These are phyloP conservation scores for Xerocomus spinulosus DNA, from an alignment of 768 basidiomycete genomes.

Conservation along the genomic window DNA sequence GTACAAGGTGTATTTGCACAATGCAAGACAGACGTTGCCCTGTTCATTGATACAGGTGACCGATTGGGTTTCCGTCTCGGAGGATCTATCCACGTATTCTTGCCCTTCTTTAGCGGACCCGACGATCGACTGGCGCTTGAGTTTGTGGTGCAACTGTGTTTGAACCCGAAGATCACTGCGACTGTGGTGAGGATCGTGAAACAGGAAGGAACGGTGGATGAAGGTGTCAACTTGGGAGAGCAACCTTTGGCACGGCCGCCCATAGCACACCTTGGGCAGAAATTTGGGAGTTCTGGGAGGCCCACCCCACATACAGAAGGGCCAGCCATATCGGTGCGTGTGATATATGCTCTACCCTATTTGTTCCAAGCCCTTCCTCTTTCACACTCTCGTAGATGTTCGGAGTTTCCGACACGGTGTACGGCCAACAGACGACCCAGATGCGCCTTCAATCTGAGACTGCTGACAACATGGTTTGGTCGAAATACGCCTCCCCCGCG, in stretches of 20 bases:
- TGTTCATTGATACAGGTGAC: constrained; percentile 71
- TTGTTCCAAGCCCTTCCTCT: background rate
- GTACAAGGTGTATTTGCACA: constrained; percentile 75
- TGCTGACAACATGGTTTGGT: constrained; percentile 78
- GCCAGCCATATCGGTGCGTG: constrained; percentile 7
- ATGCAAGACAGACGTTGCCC: constrained; percentile 69
- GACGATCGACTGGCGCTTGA: constrained; percentile 87
- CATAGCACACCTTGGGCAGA: background rate
- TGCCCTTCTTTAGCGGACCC: constrained; percentile 92
- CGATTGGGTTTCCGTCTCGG: constrained; percentile 17
- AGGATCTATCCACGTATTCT: constrained; percentile 60
- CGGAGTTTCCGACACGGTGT: constrained; percentile 63
- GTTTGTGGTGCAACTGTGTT: constrained; percentile 79
- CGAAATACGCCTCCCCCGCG: constrained; percentile 43
- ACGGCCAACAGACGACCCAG: constrained; percentile 59
- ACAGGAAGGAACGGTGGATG: constrained; percentile 32
- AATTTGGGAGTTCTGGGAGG: background rate
- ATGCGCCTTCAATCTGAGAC: constrained; percentile 73
- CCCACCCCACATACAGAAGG: background rate
- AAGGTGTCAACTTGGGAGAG: background rate
- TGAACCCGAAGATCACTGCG: constrained; percentile 60
- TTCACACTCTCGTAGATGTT: constrained; percentile 18
- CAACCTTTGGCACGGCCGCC: background rate
- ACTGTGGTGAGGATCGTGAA: constrained; percentile 68
- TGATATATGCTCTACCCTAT: background rate